Conservation (phyloP, 2,329 filamentous ascomycete genomes). For the Exophiala sp. region DNA sequence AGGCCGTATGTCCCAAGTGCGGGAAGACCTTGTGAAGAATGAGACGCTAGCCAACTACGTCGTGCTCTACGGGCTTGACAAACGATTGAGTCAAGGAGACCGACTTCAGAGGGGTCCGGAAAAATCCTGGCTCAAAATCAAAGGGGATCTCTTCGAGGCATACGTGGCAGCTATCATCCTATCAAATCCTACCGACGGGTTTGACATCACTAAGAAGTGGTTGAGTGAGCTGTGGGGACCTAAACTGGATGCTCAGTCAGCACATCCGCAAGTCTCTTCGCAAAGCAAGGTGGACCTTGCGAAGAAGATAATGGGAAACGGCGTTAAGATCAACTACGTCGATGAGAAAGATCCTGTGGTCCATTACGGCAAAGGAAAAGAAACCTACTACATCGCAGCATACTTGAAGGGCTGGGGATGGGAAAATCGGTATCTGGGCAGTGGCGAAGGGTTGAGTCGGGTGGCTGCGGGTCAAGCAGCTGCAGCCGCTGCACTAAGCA, state of each 20-base stretch:
- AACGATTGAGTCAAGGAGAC: constrained; percentile 57
- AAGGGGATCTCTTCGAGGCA: constrained; percentile 86
- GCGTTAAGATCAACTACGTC: constrained; percentile 60
- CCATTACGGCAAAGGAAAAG: constrained; percentile 35
- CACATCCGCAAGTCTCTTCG: constrained; percentile 29
- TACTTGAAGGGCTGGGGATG: constrained; percentile 49
- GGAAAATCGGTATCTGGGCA: constrained; percentile 42
- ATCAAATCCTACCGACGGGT: constrained; percentile 57
- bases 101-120: constrained; percentile 24
- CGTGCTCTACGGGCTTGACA: constrained; percentile 65
- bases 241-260: constrained; percentile 47
- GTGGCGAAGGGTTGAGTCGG: constrained; percentile 44
- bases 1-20: constrained; percentile 69
- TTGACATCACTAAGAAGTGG: constrained; percentile 63
- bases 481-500: constrained; percentile 42
- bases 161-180: constrained; percentile 78
- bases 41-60: constrained; percentile 69
- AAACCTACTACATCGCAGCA: constrained; percentile 44
- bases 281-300: constrained; percentile 54
- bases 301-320: constrained; percentile 53
- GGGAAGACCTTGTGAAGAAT: constrained; percentile 79
- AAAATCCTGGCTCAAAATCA: constrained; percentile 62
- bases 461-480: constrained; percentile 44
- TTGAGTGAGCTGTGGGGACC: constrained; percentile 70
- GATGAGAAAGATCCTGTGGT: constrained; percentile 38